Evolutionary conservation across 371 early-diverging fungal genomes (phyloP), one percentile per base, ranked within the genome.

Genomic region (Mucor lusitanicus): DNA sequence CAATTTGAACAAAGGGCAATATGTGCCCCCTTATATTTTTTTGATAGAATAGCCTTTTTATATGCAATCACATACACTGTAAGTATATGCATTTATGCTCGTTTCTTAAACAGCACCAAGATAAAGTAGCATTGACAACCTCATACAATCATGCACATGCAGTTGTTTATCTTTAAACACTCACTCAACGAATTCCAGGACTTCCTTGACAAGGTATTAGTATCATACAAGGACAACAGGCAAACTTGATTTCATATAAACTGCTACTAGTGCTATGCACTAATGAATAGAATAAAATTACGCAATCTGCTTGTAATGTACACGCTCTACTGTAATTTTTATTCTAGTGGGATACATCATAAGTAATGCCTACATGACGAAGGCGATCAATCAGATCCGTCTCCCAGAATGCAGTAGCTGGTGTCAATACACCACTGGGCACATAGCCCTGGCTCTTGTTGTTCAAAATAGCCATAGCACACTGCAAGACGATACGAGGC

Each of bases 361-460:
- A 87, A n/a, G 76, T 74, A 42, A 88, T 84, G 19, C 87, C 90
- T 27, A 84, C 81, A 35, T 77, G 67, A 37, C 82, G 78, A 55
- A 90, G 64, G 9, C 81, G 74, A 17, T 88, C 80, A 27, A 88
- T 74, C 25, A 90, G 68, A 50, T 80, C 68, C 0, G 90, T 87
- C 48, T 82, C 77, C 72, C 84, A 85, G 75, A 90, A 90, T 8
- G 90, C 88, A 1, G 81, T 77, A 39, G 83, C 75, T 7, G 90
- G 88, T 0, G 88, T 88, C 56, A 88, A 58, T 0, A 88, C 88
- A 59, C 90, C 90, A n/a, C 68, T 66, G n/a, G 86, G 85, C 7
- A 86, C 65, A n/a, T 65, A 55, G 0, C 70, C 74, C 67, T 78
- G 65, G 19, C 76, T 60, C 37, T 80, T 75, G 21, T 70, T 64